Percentiles rank a stretch among this genome's conserved stretches.
phyloP scores from a whole-genome alignment of 2,329 filamentous ascomycete genomes.

The Fusarium drepaniforme region DNA sequence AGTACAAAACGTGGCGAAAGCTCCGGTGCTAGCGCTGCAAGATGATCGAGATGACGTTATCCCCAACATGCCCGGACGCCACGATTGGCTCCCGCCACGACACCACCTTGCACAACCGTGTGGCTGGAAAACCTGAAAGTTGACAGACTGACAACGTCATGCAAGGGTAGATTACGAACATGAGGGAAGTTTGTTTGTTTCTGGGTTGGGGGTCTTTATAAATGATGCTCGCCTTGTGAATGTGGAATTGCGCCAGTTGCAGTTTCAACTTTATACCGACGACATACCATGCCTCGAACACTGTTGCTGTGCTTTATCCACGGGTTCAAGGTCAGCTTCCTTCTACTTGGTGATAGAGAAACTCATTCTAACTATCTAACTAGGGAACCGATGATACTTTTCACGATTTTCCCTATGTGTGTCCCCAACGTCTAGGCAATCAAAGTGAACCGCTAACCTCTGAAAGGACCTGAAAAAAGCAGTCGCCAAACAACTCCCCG shows the following conservation, averaged over 20 bases:
- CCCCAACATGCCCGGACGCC: neutral
- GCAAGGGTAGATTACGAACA: neutral
- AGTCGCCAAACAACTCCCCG: slow-evolving; percentile 69
- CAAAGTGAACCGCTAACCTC: neutral
- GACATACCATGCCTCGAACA: slow-evolving; percentile 60
- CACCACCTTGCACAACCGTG: slow-evolving; percentile 15
- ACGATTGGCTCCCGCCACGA: slow-evolving; percentile 38
- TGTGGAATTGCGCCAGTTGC: neutral
- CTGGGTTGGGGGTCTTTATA: slow-evolving; percentile 7
- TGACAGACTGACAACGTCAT: slow-evolving; percentile 38
- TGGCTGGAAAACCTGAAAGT: slow-evolving; percentile 44
- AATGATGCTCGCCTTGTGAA: neutral
- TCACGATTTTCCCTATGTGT: slow-evolving; percentile 68
- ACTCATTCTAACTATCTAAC: neutral
- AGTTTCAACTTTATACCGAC: neutral
- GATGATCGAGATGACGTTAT: slow-evolving; percentile 35
- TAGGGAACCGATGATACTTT: slow-evolving; percentile 79
- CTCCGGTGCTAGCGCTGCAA: slow-evolving; percentile 32
- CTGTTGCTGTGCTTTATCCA: slow-evolving; percentile 80
- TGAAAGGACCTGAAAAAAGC: slow-evolving; percentile 67
- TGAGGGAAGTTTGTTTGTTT: neutral
- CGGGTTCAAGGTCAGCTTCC: slow-evolving; percentile 69
- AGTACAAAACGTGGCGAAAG: slow-evolving; percentile 16
- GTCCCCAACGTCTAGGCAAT: no score
- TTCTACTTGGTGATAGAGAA: neutral